Percentiles rank a stretch among this genome's conserved stretches.
Conservation (phyloP, 441 rosid genomes). For the Erodium moschatum region DNA sequence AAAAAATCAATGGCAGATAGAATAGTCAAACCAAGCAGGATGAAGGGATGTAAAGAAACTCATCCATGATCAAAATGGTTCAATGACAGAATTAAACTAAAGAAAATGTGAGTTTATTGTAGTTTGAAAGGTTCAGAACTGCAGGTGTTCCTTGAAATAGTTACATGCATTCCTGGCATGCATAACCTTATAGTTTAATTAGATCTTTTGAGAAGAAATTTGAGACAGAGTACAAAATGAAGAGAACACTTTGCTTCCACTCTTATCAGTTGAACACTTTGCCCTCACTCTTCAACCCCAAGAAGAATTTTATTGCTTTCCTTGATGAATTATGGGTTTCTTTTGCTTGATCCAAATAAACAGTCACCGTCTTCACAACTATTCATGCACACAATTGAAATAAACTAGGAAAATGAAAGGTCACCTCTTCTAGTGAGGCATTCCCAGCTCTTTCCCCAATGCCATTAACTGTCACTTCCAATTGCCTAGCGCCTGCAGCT, state of each 20-base stretch:
- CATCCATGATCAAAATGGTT: neutral
- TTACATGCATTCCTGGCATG: neutral
- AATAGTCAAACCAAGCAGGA: neutral
- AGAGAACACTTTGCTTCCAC: neutral
- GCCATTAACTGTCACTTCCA: constrained; percentile 88
- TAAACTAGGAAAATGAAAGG: constrained; percentile 1
- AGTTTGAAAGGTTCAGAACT: neutral
- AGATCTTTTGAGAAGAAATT: neutral
- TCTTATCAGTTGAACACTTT: neutral
- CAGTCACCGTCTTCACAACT: neutral
- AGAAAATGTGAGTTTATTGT: neutral
- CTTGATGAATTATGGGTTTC: neutral
- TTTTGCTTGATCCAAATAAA: neutral
- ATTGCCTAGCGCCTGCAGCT: constrained; percentile 75
- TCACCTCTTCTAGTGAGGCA: constrained; percentile 93
- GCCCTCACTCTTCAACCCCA: neutral
- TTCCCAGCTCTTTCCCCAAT: constrained; percentile 98
- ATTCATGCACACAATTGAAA: constrained; percentile 2
- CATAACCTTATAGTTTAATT: neutral
- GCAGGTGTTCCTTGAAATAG: neutral
- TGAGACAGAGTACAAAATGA: neutral
- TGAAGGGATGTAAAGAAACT: constrained; percentile 3
- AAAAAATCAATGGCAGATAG: neutral
- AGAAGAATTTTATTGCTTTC: neutral
- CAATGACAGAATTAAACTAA: neutral